phyloP scores from a whole-genome alignment of 306 rosid genomes.

The Glycine tomentella region DNA sequence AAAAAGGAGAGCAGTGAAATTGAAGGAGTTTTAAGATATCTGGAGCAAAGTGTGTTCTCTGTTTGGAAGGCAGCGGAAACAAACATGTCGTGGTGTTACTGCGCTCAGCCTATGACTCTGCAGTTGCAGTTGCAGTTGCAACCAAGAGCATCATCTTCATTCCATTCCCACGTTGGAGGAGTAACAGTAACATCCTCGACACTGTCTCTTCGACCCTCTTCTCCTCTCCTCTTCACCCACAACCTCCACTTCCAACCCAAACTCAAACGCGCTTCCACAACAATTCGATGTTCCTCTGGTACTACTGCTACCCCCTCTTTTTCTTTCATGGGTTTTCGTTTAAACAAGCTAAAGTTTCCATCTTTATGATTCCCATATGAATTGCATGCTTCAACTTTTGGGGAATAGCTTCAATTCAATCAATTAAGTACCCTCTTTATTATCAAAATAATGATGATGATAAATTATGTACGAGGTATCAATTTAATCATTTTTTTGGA shows the following conservation, averaged over 20 bases:
- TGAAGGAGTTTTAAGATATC: not conserved
- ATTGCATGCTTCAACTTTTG: slow-evolving; percentile 33
- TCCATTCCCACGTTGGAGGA: slow-evolving; percentile 39
- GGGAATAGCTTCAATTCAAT: slow-evolving; percentile 16
- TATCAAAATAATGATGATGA: not conserved
- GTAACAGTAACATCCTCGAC: slow-evolving; percentile 36
- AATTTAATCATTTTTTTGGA: not conserved
- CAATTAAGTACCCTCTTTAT: not conserved
- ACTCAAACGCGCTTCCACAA: slow-evolving; percentile 45
- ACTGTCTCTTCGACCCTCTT: slow-evolving; percentile 43
- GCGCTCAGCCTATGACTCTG: slow-evolving; percentile 52
- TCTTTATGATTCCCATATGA: not conserved
- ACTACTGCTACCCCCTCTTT: not conserved
- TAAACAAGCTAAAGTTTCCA: slow-evolving; percentile 16
- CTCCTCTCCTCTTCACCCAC: slow-evolving; percentile 33
- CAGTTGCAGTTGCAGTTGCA: slow-evolving; percentile 16
- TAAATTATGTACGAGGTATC: not conserved
- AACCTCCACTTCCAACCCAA: slow-evolving; percentile 44
- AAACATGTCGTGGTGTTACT: slow-evolving; percentile 45
- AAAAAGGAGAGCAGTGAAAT: not conserved
- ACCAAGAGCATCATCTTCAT: slow-evolving; percentile 42
- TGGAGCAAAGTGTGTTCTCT: not conserved
- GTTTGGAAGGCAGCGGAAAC: not conserved
- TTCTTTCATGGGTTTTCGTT: too few species aligned
- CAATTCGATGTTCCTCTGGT: slow-evolving; percentile 81